Evolutionary conservation across 1,284 basidiomycete genomes (phyloP), one percentile per base, ranked within the genome.

Genomic region (Moesziomyces antarcticus): DNA sequence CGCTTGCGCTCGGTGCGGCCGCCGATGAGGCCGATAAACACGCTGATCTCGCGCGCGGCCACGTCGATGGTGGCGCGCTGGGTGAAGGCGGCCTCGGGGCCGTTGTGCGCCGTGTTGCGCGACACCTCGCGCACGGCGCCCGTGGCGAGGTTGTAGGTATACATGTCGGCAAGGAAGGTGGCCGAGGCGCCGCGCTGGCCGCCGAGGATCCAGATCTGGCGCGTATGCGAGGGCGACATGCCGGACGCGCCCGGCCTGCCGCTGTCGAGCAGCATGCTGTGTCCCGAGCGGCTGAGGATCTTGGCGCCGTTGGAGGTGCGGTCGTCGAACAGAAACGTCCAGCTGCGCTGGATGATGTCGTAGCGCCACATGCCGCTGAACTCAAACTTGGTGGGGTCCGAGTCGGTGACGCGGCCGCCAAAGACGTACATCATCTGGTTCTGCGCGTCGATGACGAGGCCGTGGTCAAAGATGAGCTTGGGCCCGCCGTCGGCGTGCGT

Each of bases 381-480:
- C 42, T 75, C 73, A n/a, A 73, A 57, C 47, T 66, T 65, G 47
- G 43, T 53, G n/a, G 76, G 65, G 50, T 77, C 72, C 6, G 87
- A 88, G 69, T 91, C 90, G 21, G 90, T 88, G 9, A 92, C 86
- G 10, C 90, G 88, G 3, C 92, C 92, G 11, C 92, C 92, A 72
- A 90, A 91, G 11, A 93, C 88, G 70, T 92, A 93, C 20, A 94
- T 82, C 16, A 89, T 87, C 80, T 92, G 91, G 0, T 88, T 85
- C 18, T 91, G 89, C 25, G 87, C 87, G 76, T 93, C 92, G 69
- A 93, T 88, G 41, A 87, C 89, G 88, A 93, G 91, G 80, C 92
- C 91, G 78, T 93, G 92, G 81, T 93, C 92, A 74, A 90, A 92
- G 52, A 93, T 86, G 37, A 93, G 85, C 2, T 90, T 89, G 6